phyloP scores from a whole-genome alignment of 2,329 filamentous ascomycete genomes.

The Scytalidium sp. region DNA sequence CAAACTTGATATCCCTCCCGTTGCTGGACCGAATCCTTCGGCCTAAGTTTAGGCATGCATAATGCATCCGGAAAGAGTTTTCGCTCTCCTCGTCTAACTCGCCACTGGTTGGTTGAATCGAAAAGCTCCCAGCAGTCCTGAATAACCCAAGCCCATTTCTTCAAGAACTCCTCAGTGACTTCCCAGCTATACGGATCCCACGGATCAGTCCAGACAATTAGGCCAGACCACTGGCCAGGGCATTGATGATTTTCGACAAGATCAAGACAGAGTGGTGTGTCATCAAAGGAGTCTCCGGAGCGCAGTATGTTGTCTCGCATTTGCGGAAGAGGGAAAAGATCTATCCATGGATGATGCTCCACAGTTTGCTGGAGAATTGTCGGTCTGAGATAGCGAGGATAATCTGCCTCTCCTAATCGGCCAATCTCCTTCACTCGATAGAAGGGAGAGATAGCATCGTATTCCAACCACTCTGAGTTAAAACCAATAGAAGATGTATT shows the following conservation, averaged over 20 bases:
- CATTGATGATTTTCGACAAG: constrained; percentile 14
- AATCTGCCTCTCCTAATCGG: not conserved
- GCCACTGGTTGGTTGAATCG: constrained; percentile 25
- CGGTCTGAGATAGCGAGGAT: constrained; percentile 25
- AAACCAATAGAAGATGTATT: constrained; percentile 11
- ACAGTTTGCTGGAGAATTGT: constrained; percentile 33
- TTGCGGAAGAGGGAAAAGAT: constrained; percentile 32
- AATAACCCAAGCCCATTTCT: constrained; percentile 22
- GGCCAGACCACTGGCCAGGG: constrained; percentile 17
- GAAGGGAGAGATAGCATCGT: constrained; percentile 7
- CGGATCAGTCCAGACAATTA: constrained; percentile 30
- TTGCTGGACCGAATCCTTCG: too few relatives aligned
- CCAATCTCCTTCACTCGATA: not conserved
- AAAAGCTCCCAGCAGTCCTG: constrained; percentile 17
- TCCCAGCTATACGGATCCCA: constrained; percentile 25
- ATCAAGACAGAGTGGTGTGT: constrained; percentile 17
- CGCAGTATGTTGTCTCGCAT: constrained; percentile 37
- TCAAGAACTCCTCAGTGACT: constrained; percentile 19
- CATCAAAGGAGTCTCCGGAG: constrained; percentile 16
- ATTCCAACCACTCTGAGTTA: constrained; percentile 1
- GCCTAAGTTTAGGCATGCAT: too few relatives aligned
- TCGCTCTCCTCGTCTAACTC: constrained; percentile 18
- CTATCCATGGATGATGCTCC: constrained; percentile 37
- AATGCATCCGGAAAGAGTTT: too few relatives aligned
- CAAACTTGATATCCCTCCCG: too few relatives aligned